Base-by-base conservation (phyloP, 176 grass and related monocot species). In the Poa pratensis region DNA sequence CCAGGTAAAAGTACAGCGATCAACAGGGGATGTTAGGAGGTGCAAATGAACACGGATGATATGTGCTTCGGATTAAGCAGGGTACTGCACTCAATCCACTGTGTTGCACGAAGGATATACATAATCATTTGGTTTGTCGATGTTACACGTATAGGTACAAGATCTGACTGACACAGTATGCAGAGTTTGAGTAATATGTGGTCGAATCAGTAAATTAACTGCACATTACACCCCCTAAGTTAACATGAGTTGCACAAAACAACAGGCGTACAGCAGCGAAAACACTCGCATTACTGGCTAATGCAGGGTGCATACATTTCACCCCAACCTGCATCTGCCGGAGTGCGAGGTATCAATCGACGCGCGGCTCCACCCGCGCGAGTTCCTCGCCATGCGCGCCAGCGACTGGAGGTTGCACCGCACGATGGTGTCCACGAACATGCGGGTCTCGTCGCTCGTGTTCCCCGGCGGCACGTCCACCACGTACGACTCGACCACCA, bases 401-500 rank as follows among this genome's bases (percentile, higher is more conserved):
- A 98, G 80, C 24, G 89, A 90, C 39, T 87, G 91, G 73, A 93
- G 95, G 77, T 98, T 98, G 85, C 80, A 85, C 11, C 91, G 85
- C 69, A 98, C 77, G 75, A 98, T 98, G 80, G 91, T 95, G 69
- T 93, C 91, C 12, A 87, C 87, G 88, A 98, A 95, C 20, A 82
- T 16, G 66, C 76, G 78, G 26, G 91, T 98, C 86, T 95, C 95
- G 3, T 98, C 92, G 27, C 4, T 55, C 2, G 95, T 98, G 91
- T 98, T 98, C 35, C 91, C 93, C n/a, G 35, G 17, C 43, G 93
- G 95, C 43, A 98, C 82, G 79, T 98, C 93, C 49, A 95, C 95
- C 32, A 95, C 87, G 51, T 98, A 98, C n/a, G 95, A 95, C 83
- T 98, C 95, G 10, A 93, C 89, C 40, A 98, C 95, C 17, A 87